phyloP scores from a whole-genome alignment of 139 green algal species.

The Micractinium sp. region DNA sequence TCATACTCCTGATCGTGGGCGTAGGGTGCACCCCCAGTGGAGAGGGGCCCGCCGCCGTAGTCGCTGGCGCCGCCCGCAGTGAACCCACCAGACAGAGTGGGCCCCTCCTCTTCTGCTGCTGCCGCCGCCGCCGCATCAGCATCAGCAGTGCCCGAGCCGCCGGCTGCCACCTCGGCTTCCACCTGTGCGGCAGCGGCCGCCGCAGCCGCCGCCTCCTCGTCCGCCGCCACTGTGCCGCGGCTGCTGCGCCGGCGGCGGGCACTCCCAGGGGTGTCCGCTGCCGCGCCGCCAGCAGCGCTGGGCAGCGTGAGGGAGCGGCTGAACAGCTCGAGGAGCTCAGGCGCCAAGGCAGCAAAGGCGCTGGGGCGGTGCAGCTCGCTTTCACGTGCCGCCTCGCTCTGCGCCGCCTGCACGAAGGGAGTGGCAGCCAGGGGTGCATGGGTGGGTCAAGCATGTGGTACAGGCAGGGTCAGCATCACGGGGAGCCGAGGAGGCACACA shows the following conservation, averaged over 20 bases:
- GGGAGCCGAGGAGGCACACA: background rate
- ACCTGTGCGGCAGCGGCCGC: background rate
- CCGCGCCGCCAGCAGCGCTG: background rate
- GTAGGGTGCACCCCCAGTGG: background rate
- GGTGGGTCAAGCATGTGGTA: background rate
- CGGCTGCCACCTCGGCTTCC: background rate
- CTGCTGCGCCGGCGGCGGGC: slow-evolving; percentile 14
- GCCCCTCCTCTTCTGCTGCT: background rate
- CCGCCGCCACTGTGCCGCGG: slow-evolving; percentile 6
- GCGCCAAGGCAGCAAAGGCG: slow-evolving; percentile 20
- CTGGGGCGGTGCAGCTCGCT: slow-evolving; percentile 44
- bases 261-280: background rate
- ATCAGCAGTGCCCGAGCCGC: background rate
- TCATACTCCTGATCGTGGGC: background rate
- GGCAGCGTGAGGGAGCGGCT: background rate
- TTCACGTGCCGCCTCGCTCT: slow-evolving; percentile 34
- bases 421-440: background rate
- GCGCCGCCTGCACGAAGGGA: slow-evolving; percentile 1
- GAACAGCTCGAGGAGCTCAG: slow-evolving; percentile 41
- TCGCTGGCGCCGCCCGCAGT: background rate
- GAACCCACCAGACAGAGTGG: background rate
- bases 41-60: background rate
- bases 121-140: background rate
- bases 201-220: slow-evolving; percentile 1
- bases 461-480: background rate